Percentiles rank a stretch among this genome's conserved stretches.
These are phyloP conservation scores for Didymella exigua DNA, from an alignment of 2,329 filamentous ascomycete genomes.

Conservation along the genomic window DNA sequence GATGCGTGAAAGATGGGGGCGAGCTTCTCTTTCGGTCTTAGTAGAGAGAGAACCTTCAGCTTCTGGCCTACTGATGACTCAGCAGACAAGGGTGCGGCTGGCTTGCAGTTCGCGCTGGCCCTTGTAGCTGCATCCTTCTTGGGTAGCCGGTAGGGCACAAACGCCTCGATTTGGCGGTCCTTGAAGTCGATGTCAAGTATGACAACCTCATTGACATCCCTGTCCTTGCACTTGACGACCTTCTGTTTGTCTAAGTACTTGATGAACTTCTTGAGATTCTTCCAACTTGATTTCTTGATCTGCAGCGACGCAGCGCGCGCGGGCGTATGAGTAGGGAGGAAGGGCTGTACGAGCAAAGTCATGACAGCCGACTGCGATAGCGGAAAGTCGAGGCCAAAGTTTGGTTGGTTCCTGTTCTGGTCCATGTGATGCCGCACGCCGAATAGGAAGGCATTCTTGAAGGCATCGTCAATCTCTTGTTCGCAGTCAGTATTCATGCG, in stretches of 20 bases:
- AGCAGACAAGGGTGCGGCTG: conserved; percentile 47
- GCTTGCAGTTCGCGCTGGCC: conserved; percentile 47
- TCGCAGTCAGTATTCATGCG: background rate
- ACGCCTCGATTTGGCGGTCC: conserved; percentile 59
- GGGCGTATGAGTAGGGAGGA: conserved; percentile 64
- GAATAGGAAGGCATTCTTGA: conserved; percentile 68
- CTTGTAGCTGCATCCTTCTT: conserved; percentile 56
- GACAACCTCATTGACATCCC: conserved; percentile 67
- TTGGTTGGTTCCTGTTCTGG: conserved; percentile 57
- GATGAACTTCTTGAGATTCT: conserved; percentile 72
- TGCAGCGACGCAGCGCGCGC: conserved; percentile 63
- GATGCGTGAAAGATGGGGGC: conserved; percentile 60
- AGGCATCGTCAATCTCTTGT: conserved; percentile 70
- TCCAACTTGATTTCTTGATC: conserved; percentile 74
- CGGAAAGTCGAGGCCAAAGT: conserved; percentile 65
- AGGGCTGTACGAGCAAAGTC: conserved; percentile 68
- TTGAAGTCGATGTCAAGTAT: conserved; percentile 70
- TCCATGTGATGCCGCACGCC: conserved; percentile 65
- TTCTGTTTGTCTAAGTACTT: conserved; percentile 68
- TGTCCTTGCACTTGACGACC: conserved; percentile 69
- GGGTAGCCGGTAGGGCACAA: conserved; percentile 67
- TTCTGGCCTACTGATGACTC: conserved; percentile 55
- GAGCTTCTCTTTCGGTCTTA: conserved; percentile 63
- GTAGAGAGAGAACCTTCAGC: conserved; percentile 59
- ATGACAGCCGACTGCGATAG: conserved; percentile 68